Base-by-base conservation (phyloP, 768 basidiomycete species). In the Chalciporus piperatus region DNA sequence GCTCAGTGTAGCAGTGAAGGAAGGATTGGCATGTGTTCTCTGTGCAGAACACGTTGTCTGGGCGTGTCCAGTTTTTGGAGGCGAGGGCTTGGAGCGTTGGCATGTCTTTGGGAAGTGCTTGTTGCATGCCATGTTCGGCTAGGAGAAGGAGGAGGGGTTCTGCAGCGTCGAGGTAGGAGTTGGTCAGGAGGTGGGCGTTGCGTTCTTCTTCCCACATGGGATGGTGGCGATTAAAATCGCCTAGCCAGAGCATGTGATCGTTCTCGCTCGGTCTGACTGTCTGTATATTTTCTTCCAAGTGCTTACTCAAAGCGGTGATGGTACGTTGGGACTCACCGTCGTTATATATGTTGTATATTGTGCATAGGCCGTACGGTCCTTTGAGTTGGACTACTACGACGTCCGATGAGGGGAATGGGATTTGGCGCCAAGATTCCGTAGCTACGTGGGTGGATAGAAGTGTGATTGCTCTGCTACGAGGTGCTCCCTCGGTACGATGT, bases 41-140 rank as follows among this genome's bases (percentile, higher is more conserved):
- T 7, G 4, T 52, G 20, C 59, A 54, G 42, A 69, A 74, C 0
- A 75, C 61, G 23, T 76, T 75, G 55, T 74, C 72, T 0, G 65
- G 65, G 4, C 72, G 19, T 0, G 71, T 73, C 50, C 59, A 61
- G 47, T 70, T 70, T n/a, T 55, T 55, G n/a, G 61, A 60, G 4
- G 20, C 19, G 1, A 45, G 49, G 0, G 55, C 44, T 46, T 55
- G 22, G 0, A 71, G 60, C 0, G 65, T 74, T 8, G 62, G 69
- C 3, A 66, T 49, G n/a, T 51, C 59, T 33, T 61, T 55, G 2
- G 63, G 66, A 2, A 75, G 60, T 0, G 59, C 57, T 65, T 66
- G 62, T 7, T 54, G 48, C 62, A 73, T 61, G 17, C 58, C 48
- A 19, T 60, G 50, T 0, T 61, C 48, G 1, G 45, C 50, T 1